Conservation (phyloP, 139 green algal genomes). For the Pleodorina starrii region DNA sequence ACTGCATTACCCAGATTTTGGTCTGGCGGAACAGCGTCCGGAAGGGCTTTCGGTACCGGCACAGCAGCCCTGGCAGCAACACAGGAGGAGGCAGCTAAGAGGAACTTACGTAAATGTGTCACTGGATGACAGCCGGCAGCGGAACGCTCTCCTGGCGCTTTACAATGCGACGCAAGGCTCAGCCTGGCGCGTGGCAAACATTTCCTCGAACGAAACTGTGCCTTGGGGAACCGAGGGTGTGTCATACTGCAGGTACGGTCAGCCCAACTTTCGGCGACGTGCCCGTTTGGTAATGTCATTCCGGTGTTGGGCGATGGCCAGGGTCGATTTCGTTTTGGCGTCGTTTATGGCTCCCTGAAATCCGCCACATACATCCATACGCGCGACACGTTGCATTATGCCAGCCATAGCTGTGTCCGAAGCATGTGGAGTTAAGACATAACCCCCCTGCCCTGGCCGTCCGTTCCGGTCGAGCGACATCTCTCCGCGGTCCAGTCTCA, state of each 20-base stretch:
- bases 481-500: too few species aligned
- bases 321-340: too few species aligned
- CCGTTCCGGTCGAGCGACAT: too few species aligned
- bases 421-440: too few species aligned
- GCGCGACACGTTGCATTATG: too few species aligned
- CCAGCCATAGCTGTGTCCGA: too few species aligned
- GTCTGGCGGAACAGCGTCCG: background rate
- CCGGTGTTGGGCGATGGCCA: too few species aligned
- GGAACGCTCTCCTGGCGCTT: constrained; percentile 18
- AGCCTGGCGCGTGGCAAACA: constrained; percentile 16
- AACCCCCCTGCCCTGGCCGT: too few species aligned
- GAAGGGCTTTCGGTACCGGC: background rate
- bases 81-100: constrained; percentile 22
- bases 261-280: background rate
- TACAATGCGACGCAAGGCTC: constrained; percentile 39
- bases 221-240: constrained; percentile 21
- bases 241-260: constrained; percentile 50
- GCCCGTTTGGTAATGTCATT: too few species aligned
- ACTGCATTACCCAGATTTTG: background rate
- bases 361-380: too few species aligned
- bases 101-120: background rate
- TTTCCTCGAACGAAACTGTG: background rate
- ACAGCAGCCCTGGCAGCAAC: background rate
- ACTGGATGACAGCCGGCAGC: constrained; percentile 37
- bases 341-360: too few species aligned